Conservation (phyloP, 495 filamentous ascomycete species). For the Hyaloscypha finlandica region DNA sequence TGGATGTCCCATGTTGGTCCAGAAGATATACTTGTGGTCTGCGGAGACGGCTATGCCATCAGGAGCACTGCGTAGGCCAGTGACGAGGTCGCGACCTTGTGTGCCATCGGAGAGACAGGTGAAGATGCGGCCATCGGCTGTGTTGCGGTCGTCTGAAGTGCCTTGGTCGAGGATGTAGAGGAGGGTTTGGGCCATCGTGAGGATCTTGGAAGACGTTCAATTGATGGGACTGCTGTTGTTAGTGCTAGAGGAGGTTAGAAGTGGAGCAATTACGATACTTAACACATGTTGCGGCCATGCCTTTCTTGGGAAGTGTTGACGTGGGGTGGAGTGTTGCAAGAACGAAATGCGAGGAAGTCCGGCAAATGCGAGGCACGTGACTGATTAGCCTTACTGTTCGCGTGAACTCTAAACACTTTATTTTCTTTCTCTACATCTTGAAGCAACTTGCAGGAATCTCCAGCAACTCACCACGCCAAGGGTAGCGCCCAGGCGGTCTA, state of each 20-base stretch:
- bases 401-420: neutral
- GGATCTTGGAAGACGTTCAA: neutral
- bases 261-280: neutral
- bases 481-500: too few relatives aligned
- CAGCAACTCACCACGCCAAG: too few relatives aligned
- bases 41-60: conserved; percentile 18
- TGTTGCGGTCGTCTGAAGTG: conserved; percentile 9
- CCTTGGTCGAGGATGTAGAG: conserved; percentile 22
- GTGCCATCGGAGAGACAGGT: conserved; percentile 20
- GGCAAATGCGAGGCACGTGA: neutral
- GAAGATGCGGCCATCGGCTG: conserved; percentile 18
- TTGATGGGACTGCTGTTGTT: neutral
- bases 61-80: conserved; percentile 8
- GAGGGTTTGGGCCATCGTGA: conserved; percentile 9
- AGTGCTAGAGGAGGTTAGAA: conserved; percentile 1
- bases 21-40: conserved; percentile 16
- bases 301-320: neutral
- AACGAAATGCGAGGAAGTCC: neutral
- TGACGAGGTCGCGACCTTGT: conserved; percentile 7
- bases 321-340: neutral
- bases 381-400: neutral
- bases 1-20: conserved; percentile 22
- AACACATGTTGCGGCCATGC: neutral
- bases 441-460: too few relatives aligned
- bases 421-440: too few relatives aligned